phyloP scores from a whole-genome alignment of 1,139 yeast species.

The Saccharomyces hybrid region DNA sequence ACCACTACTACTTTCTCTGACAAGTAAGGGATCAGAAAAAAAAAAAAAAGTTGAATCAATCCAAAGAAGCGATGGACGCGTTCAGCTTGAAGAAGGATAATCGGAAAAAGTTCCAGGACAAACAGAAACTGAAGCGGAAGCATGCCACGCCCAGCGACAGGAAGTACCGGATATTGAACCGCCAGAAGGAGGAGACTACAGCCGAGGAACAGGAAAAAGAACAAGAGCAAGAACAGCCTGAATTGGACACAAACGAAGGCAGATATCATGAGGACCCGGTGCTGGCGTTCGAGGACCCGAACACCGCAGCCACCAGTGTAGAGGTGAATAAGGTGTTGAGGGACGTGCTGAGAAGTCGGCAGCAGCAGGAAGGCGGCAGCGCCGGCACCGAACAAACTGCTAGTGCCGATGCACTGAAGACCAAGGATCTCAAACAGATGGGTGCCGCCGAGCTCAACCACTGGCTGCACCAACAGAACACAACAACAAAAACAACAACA shows the following conservation, averaged over 20 bases:
- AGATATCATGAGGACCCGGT: slow-evolving; percentile 19
- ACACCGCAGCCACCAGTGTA: slow-evolving; percentile 11
- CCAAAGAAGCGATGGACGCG: slow-evolving; percentile 18
- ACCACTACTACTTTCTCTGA: not conserved
- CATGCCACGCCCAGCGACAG: slow-evolving; percentile 31
- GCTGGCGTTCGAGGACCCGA: slow-evolving; percentile 9
- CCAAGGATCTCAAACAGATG: slow-evolving; percentile 1
- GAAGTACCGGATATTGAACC: slow-evolving; percentile 21
- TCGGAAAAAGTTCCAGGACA: slow-evolving; percentile 30
- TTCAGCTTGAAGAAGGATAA: slow-evolving; percentile 26
- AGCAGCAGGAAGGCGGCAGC: slow-evolving; percentile 5
- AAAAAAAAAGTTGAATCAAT: not conserved
- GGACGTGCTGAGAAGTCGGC: slow-evolving; percentile 1
- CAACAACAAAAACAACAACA: not conserved
- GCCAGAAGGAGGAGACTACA: slow-evolving; percentile 8
- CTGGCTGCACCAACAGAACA: not conserved
- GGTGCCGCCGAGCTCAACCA: not conserved
- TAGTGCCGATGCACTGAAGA: slow-evolving; percentile 6
- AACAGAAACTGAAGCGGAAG: slow-evolving; percentile 24
- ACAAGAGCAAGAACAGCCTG: slow-evolving; percentile 3
- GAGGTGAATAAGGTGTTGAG: slow-evolving; percentile 12
- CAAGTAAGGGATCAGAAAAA: not conserved
- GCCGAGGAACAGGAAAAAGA: not conserved
- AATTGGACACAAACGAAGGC: slow-evolving; percentile 18
- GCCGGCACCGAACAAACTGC: slow-evolving; percentile 1